A percentile compares a stretch with the other conserved stretches of the same genome.
Conservation (phyloP, 345 rosid species). For the Litchi chinensis region DNA sequence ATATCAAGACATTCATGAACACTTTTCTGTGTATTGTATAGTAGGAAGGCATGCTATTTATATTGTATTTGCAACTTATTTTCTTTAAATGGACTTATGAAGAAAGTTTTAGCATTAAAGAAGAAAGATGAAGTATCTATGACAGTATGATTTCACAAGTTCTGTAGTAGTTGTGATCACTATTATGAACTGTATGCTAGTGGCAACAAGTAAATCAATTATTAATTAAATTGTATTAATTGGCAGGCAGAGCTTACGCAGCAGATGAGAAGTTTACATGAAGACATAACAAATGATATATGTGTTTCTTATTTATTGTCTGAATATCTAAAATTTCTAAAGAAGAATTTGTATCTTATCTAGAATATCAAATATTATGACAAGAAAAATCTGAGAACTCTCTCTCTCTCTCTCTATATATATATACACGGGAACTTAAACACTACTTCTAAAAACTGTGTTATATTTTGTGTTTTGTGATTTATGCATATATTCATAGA, state of each 20-base stretch:
- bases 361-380: no score
- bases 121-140: neutral
- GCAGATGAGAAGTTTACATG: constrained; percentile 50
- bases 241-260: constrained; percentile 50
- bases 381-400: no score
- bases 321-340: no score
- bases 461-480: neutral
- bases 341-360: neutral
- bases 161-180: neutral
- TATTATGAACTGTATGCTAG: neutral
- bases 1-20: no score
- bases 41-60: no score
- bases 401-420: no score
- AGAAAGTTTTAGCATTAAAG: neutral
- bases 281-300: constrained; percentile 51
- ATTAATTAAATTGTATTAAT: constrained; percentile 8
- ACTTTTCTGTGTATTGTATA: no score
- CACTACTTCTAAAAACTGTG: neutral
- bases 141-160: neutral
- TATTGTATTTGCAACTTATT: neutral
- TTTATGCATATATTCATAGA: neutral
- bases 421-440: no score
- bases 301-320: constrained; percentile 18
- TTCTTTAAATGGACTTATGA: neutral
- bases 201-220: neutral